Evolutionary conservation across 208 protist genomes (phyloP), one percentile per base, ranked within the genome.

Genomic region (Angomonas deanei): DNA sequence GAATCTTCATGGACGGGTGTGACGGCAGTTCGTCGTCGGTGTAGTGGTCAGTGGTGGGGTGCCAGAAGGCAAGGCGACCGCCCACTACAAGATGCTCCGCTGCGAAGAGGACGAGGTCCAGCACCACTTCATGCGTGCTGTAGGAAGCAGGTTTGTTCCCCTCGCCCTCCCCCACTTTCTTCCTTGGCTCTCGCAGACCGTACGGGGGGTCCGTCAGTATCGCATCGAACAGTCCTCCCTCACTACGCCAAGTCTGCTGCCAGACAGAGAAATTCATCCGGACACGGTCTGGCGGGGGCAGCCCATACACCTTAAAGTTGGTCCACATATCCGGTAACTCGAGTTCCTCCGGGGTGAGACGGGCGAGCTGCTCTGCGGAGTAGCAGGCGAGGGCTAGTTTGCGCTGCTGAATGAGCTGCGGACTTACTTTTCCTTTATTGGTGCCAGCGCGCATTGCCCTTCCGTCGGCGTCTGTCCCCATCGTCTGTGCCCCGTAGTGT

Each of bases 201-300:
- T 96, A 97, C 8, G 91, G 91, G 17, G 93, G 97, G 75, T 98
- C 97, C 2, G 77, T 82, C 21, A 98, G 47, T 47, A 98, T 92
- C 52, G 82, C 82, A 66, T 98, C 97, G 21, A 13, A 27, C 56
- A 93, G 85, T 21, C 78, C 80, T 5, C 32, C 70, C 33, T 38
- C 47, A 27, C 54, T 62, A 52, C 55, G 73, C 68, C 73, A 84
- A 42, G 39, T 58, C 19, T 36, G 30, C 47, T 54, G 53, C 81
- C 84, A 91, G 19, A 58, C 60, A 1, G 91, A 87, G 66, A 96
- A 94, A 64, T 98, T 96, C 66, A 88, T 74, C 24, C 86, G 72
- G 1, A 94, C 61, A 6, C 90, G 63, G 49, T 97, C 92, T 0
- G 86, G 74, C 6, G 84, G 73, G 0, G 69, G 58, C 21, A 97